These are phyloP conservation scores for Kalmusia sp. DNA, from an alignment of 2,329 filamentous ascomycete genomes.

Conservation along the genomic window DNA sequence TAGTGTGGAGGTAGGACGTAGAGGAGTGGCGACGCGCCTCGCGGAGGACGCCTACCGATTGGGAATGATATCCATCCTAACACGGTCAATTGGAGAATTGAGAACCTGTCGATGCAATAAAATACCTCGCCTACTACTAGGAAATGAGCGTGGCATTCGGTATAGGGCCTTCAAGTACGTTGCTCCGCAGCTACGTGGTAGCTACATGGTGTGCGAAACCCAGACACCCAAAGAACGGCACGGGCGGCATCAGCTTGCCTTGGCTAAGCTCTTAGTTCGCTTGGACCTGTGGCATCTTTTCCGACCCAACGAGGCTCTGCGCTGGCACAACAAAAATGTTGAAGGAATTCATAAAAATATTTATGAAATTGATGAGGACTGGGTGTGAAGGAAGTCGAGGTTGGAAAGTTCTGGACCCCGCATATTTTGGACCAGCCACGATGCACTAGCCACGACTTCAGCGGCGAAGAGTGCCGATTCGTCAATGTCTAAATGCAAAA, in stretches of 20 bases:
- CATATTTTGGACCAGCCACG: too few species aligned
- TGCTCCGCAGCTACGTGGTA: not conserved
- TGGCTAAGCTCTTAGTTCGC: conserved; percentile 2
- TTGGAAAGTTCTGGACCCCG: too few species aligned
- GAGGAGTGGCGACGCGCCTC: conserved; percentile 21
- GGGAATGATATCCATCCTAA: conserved; percentile 40
- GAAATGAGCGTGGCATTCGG: conserved; percentile 37
- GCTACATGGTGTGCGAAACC: too few species aligned
- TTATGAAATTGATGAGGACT: too few species aligned
- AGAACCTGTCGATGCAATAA: not conserved
- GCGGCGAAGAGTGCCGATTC: too few species aligned
- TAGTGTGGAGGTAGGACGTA: conserved; percentile 13
- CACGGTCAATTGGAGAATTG: conserved; percentile 10
- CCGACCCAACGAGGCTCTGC: too few species aligned
- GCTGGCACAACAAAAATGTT: too few species aligned
- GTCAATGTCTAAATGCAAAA: too few species aligned
- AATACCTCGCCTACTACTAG: conserved; percentile 27
- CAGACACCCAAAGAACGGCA: not conserved
- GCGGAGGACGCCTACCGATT: conserved; percentile 27
- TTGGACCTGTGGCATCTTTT: not conserved
- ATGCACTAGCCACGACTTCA: too few species aligned
- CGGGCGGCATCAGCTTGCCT: not conserved
- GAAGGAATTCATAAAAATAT: too few species aligned
- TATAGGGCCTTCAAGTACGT: not conserved
- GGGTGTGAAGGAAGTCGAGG: too few species aligned